Conservation (phyloP, 768 basidiomycete genomes). For the Phanerochaete carnosa region DNA sequence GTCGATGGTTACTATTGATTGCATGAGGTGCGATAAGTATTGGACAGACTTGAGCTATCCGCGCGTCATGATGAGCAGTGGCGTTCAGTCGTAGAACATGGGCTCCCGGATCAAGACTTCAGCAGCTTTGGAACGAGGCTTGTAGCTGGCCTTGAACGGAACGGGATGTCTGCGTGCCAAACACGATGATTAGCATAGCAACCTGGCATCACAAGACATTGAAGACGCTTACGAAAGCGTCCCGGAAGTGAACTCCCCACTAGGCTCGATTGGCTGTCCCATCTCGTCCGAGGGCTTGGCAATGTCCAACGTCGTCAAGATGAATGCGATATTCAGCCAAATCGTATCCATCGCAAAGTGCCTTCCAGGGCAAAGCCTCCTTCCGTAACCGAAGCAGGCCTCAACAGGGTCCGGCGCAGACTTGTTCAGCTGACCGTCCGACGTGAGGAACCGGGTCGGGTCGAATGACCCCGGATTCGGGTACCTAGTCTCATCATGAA, state of each 20-base stretch:
- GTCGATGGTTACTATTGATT: too few relatives aligned
- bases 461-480: constrained; percentile 27
- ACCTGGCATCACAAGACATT: neutral
- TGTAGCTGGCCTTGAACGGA: neutral
- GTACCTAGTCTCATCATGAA: constrained; percentile 34
- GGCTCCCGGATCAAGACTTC: neutral
- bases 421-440: constrained; percentile 10
- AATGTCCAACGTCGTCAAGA: constrained; percentile 25
- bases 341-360: constrained; percentile 19
- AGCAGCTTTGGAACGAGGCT: neutral
- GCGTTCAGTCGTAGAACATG: too few relatives aligned
- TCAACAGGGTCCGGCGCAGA: constrained; percentile 4
- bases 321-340: constrained; percentile 19
- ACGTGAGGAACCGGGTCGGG: constrained; percentile 14
- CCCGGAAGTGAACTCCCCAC: constrained; percentile 14
- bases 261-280: constrained; percentile 22
- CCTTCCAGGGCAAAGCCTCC: constrained; percentile 22
- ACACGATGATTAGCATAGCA: neutral
- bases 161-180: neutral
- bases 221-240: neutral
- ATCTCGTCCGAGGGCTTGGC: constrained; percentile 20
- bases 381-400: constrained; percentile 15
- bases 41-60: too few relatives aligned
- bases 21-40: too few relatives aligned
- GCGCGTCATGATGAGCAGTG: too few relatives aligned